phyloP scores from a whole-genome alignment of 2,329 filamentous ascomycete genomes.

The Ophiostoma sp. region DNA sequence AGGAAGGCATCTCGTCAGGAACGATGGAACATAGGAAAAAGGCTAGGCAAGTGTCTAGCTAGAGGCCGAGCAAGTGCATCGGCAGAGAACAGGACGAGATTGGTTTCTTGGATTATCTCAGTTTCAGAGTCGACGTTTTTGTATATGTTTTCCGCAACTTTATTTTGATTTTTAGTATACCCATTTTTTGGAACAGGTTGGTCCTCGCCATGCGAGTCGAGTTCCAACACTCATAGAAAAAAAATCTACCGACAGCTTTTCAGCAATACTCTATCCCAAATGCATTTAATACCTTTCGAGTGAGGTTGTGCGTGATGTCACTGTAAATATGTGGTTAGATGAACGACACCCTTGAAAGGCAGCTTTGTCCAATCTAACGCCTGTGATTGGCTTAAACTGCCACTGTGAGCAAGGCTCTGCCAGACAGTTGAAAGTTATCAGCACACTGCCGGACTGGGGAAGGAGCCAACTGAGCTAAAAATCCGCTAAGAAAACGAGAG shows the following conservation, averaged over 20 bases:
- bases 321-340: not conserved
- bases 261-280: not conserved
- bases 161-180: conserved; percentile 24
- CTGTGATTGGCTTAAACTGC: not conserved
- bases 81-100: not conserved
- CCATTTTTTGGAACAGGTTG: conserved; percentile 21
- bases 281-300: too few relatives aligned
- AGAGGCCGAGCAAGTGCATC: not conserved
- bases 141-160: conserved; percentile 17
- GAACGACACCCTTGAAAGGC: not conserved
- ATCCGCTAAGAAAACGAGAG: not conserved
- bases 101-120: not conserved
- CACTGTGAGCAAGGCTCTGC: conserved; percentile 19
- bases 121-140: not conserved
- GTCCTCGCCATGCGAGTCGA: not conserved
- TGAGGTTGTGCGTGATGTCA: conserved; percentile 15
- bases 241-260: conserved; percentile 20
- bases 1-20: not conserved
- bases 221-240: not conserved
- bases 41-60: not conserved
- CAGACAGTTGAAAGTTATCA: too few relatives aligned
- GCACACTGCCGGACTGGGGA: not conserved
- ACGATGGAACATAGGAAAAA: not conserved
- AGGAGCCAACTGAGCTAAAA: not conserved
- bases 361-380: not conserved